These are phyloP conservation scores for Curvularia lunata DNA, from an alignment of 2,329 filamentous ascomycete genomes.

Conservation along the genomic window DNA sequence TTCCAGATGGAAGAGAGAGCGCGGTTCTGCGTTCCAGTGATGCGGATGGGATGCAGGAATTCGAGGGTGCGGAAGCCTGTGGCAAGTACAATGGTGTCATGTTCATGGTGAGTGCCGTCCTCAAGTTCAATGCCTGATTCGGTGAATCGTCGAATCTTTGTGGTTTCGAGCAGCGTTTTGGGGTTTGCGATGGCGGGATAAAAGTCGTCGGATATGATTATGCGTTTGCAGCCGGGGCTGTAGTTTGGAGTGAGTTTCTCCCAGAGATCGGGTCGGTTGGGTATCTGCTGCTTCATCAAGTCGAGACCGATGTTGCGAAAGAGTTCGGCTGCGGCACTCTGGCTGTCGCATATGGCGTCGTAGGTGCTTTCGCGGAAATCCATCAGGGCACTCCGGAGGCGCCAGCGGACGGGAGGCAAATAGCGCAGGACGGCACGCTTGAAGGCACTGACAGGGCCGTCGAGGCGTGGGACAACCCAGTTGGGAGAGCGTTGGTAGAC, in stretches of 20 bases:
- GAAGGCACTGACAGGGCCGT: conserved; percentile 54
- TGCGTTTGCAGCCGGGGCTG: conserved; percentile 61
- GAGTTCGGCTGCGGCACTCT: conserved; percentile 51
- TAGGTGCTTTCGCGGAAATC: conserved; percentile 60
- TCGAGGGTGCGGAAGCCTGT: conserved; percentile 66
- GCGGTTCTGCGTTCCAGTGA: conserved; percentile 55
- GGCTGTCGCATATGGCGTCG: conserved; percentile 52
- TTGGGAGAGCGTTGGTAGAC: conserved; percentile 66
- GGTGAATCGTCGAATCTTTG: conserved; percentile 56
- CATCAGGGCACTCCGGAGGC: conserved; percentile 61
- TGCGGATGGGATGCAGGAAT: conserved; percentile 64
- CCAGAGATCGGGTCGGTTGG: conserved; percentile 59
- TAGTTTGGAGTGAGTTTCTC: conserved; percentile 62
- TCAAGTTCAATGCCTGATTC: conserved; percentile 56
- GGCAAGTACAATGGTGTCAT: conserved; percentile 64
- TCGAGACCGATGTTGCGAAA: conserved; percentile 48
- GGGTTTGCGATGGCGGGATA: conserved; percentile 57
- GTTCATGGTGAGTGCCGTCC: conserved; percentile 52
- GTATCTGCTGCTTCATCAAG: conserved; percentile 56
- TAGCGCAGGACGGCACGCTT: conserved; percentile 56
- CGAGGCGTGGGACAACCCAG: conserved; percentile 63
- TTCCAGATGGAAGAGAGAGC: conserved; percentile 62
- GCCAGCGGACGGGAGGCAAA: conserved; percentile 58
- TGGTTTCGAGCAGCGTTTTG: conserved; percentile 61
- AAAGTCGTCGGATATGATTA: conserved; percentile 63